phyloP scores from a whole-genome alignment of 208 protist genomes.

The Leptomonas pyrrhocoris region DNA sequence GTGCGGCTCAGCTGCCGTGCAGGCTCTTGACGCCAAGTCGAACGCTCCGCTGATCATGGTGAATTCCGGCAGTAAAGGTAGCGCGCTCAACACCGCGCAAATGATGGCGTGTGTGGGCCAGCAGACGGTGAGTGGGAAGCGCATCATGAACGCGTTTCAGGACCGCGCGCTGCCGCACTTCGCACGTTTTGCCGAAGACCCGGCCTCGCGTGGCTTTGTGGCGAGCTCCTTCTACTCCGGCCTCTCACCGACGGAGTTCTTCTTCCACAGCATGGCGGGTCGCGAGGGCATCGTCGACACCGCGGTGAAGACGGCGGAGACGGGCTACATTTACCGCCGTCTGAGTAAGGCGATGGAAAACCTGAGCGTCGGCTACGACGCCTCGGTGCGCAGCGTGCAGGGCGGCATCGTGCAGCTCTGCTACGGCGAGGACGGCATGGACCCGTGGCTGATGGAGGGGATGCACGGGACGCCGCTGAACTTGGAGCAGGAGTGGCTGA shows the following conservation, averaged over 20 bases:
- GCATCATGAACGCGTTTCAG: constrained; percentile 98
- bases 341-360: constrained; percentile 99
- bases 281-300: constrained; percentile 99
- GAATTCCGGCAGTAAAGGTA: constrained; percentile 97
- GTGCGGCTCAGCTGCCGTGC: constrained; percentile 95
- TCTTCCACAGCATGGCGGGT: constrained; percentile 99
- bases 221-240: constrained; percentile 98
- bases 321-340: constrained; percentile 99
- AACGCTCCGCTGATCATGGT: constrained; percentile 99
- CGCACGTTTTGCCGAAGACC: constrained; percentile 75
- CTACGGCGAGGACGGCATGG: constrained; percentile 99
- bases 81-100: constrained; percentile 99
- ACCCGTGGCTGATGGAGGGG: constrained; percentile 98
- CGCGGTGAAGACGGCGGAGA: constrained; percentile 99
- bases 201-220: constrained; percentile 98
- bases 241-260: constrained; percentile 98
- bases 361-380: constrained; percentile 98
- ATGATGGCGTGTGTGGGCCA: constrained; percentile 99
- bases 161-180: constrained; percentile 99
- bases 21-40: constrained; percentile 89
- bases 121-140: constrained; percentile 97
- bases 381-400: constrained; percentile 95
- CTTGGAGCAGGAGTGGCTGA: constrained; percentile 85
- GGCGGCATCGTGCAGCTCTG: constrained; percentile 95
- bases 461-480: constrained; percentile 75